phyloP scores from a whole-genome alignment of 108 stramenopile genomes.

The Nitzschia inconspicua region DNA sequence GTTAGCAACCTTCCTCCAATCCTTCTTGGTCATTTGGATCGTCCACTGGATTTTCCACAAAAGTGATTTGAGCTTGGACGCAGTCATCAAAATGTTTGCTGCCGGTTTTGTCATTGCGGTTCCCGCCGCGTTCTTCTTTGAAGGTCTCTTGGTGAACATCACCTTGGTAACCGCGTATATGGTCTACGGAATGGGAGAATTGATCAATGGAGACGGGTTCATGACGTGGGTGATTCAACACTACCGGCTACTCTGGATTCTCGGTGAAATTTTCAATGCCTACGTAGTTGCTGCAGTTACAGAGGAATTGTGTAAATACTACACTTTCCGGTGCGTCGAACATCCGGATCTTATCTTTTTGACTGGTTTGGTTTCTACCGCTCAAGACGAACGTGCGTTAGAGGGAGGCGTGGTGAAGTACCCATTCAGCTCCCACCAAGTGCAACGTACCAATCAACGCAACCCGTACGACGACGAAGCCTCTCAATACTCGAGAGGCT shows the following conservation, averaged over 20 bases:
- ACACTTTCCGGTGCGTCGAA: slow-evolving; percentile 80
- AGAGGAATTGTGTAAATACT: slow-evolving; percentile 88
- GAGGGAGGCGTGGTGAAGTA: slow-evolving; percentile 74
- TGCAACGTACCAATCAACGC: slow-evolving; percentile 29
- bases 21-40: slow-evolving; percentile 67
- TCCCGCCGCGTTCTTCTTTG: slow-evolving; percentile 71
- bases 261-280: slow-evolving; percentile 75
- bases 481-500: slow-evolving; percentile 14
- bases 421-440: slow-evolving; percentile 57
- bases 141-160: slow-evolving; percentile 62
- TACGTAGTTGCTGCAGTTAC: slow-evolving; percentile 79
- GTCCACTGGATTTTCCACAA: slow-evolving; percentile 86
- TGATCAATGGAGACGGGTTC: slow-evolving; percentile 46
- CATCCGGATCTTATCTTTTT: slow-evolving; percentile 85
- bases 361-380: slow-evolving; percentile 67
- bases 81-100: slow-evolving; percentile 83
- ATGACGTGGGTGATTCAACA: slow-evolving; percentile 50
- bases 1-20: slow-evolving; percentile 73
- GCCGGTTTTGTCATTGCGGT: slow-evolving; percentile 81
- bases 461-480: slow-evolving; percentile 35
- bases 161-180: slow-evolving; percentile 37
- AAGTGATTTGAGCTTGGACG: slow-evolving; percentile 85
- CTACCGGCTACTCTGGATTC: slow-evolving; percentile 54
- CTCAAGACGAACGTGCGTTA: slow-evolving; percentile 50
- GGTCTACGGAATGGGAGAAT: slow-evolving; percentile 36